phyloP scores from a whole-genome alignment of 108 stramenopile species.

The Parietichytrium sp. region DNA sequence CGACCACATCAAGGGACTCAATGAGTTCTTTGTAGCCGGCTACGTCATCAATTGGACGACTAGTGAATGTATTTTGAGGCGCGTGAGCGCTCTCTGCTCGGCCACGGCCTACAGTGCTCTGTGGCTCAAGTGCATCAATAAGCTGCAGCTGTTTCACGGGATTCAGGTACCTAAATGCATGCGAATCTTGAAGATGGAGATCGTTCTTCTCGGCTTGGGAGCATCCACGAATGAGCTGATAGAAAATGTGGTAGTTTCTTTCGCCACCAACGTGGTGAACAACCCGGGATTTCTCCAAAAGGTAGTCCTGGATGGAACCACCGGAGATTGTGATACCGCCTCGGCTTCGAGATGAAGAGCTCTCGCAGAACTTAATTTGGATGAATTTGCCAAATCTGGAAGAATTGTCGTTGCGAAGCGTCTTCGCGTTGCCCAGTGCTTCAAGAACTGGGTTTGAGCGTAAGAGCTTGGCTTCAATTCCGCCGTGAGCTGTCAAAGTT shows the following conservation, averaged over 20 bases:
- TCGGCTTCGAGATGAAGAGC: not conserved
- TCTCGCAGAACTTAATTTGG: conserved; percentile 52
- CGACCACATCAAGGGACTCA: conserved; percentile 24
- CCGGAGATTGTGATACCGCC: conserved; percentile 37
- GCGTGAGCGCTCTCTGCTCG: not conserved
- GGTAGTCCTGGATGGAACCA: conserved; percentile 55
- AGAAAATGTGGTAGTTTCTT: conserved; percentile 70
- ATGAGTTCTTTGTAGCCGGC: conserved; percentile 26
- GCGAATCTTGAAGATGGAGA: conserved; percentile 46
- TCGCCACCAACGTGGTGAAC: conserved; percentile 53
- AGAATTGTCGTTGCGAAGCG: conserved; percentile 54
- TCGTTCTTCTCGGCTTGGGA: not conserved
- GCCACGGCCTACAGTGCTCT: too few relatives aligned
- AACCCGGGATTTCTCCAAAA: conserved; percentile 68
- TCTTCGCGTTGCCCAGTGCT: conserved; percentile 58
- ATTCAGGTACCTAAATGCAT: not conserved
- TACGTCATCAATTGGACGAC: conserved; percentile 33
- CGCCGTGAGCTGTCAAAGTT: not conserved
- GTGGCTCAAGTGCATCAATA: too few relatives aligned
- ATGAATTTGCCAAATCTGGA: conserved; percentile 69
- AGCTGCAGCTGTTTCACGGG: too few relatives aligned
- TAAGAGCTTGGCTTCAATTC: conserved; percentile 46
- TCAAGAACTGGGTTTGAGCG: conserved; percentile 55
- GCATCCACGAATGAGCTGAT: conserved; percentile 47
- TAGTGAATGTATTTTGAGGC: not conserved